Evolutionary conservation across 2,329 filamentous ascomycete genomes (phyloP), one percentile per base, ranked within the genome.

Genomic region (Xylariales sp.): DNA sequence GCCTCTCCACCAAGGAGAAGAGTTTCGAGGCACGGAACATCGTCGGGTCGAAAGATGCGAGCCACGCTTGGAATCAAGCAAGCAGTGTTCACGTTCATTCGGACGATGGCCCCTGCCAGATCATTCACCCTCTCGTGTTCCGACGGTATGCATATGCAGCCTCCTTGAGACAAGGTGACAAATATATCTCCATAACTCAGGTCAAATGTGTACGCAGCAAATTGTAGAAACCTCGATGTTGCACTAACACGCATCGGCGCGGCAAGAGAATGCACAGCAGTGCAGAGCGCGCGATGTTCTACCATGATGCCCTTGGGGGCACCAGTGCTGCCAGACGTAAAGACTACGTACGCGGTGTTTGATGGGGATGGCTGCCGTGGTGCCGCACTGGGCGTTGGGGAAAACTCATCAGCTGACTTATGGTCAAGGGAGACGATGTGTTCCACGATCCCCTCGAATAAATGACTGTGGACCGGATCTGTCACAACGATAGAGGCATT

Each of bases 171-270:
- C 9, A 43, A 25, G 6, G 15, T 25, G 8, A 18, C 18, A 12
- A 43, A 32, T 4, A 32, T 33, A 14, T 43, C 41, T 15, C 16
- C 18, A 14, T 38, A 8, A 20, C 34, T 9, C 7, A 14, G 18
- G 7, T 43, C 41, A n/a, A 43, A 43, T n/a, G 25, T 31, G 35
- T 38, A 43, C 4, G 41, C 36, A 11, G 41, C 36, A 15, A 43
- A 43, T 9, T 38, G 41, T 15, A 43, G 19, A 12, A 18, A 18
- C 1, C 1, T 68, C 62, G 6, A 62, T 69, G 68, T 1, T 72
- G 76, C 36, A 74, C 72, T 43, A 78, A 73, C 20, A 81, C 46
- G 10, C 9, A 21, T 11, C 11, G 24, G 15, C 16, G n/a, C 18
- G 15, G 6, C 27, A 24, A 8, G 21, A 35, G 9, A 15, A 20